Conservation (phyloP, 192 early-diverging fungal species). For the Dimargaris xerosporica region DNA sequence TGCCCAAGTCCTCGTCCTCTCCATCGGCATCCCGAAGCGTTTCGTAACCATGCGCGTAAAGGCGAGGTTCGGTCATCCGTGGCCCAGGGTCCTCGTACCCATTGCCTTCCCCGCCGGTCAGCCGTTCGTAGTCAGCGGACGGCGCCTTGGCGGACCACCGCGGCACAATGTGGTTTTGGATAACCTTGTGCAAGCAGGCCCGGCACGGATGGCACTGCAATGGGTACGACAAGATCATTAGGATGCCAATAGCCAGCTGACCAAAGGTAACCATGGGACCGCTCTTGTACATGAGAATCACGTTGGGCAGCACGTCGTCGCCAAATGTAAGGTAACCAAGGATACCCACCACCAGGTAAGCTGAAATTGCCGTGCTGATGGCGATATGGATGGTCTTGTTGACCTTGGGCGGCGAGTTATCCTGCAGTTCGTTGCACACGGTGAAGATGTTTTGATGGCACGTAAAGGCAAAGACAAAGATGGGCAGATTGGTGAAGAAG, state of each 20-base stretch:
- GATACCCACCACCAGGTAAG: slow-evolving; percentile 77
- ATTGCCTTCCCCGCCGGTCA: not conserved
- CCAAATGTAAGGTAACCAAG: slow-evolving; percentile 91
- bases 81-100: not conserved
- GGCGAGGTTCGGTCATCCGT: not conserved
- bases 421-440: slow-evolving; percentile 85
- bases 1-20: not conserved
- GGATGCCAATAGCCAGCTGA: slow-evolving; percentile 71
- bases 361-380: slow-evolving; percentile 52
- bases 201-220: slow-evolving; percentile 87
- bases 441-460: slow-evolving; percentile 98
- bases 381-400: slow-evolving; percentile 54
- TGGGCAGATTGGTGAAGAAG: slow-evolving; percentile 67
- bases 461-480: slow-evolving; percentile 98
- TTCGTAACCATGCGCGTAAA: slow-evolving; percentile 14
- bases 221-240: slow-evolving; percentile 84
- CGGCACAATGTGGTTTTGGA: slow-evolving; percentile 26
- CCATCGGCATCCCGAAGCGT: slow-evolving; percentile 14
- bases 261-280: slow-evolving; percentile 59
- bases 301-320: slow-evolving; percentile 59
- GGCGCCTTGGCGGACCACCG: slow-evolving; percentile 10
- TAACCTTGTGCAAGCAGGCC: slow-evolving; percentile 75
- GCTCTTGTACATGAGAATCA: slow-evolving; percentile 45
- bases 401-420: slow-evolving; percentile 60
- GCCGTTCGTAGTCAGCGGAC: not conserved